Evolutionary conservation across 768 basidiomycete species (phyloP).

Genomic region (Podaxis rugospora): DNA sequence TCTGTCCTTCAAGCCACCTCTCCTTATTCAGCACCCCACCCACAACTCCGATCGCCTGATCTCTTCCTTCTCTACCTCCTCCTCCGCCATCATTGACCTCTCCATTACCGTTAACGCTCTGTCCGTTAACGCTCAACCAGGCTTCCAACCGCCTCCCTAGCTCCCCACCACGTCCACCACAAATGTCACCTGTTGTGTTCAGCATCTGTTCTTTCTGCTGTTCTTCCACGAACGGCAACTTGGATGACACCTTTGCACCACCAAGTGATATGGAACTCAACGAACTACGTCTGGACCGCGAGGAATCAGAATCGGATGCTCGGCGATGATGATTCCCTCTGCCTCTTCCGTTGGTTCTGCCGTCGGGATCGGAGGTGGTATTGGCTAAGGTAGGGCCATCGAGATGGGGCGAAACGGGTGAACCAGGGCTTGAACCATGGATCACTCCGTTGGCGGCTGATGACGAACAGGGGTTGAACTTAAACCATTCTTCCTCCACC

Average conservation of each 20-base stretch:
- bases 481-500: constrained; percentile 69
- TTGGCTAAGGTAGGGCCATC: not conserved
- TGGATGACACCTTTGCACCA: constrained; percentile 30
- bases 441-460: constrained; percentile 8
- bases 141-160: constrained; percentile 72
- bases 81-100: constrained; percentile 29
- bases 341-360: not conserved
- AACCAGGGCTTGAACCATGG: constrained; percentile 15
- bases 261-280: constrained; percentile 1
- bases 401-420: constrained; percentile 17
- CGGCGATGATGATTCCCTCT: not conserved
- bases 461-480: constrained; percentile 12
- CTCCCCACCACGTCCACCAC: constrained; percentile 78
- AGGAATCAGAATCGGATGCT: constrained; percentile 1
- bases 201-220: constrained; percentile 68
- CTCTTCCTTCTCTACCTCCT: constrained; percentile 12
- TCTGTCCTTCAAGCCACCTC: constrained; percentile 10
- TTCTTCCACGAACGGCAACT: constrained; percentile 53
- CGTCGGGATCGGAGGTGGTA: not conserved
- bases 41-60: not conserved
- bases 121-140: constrained; percentile 53
- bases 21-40: constrained; percentile 7
- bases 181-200: constrained; percentile 68
- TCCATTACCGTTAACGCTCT: constrained; percentile 34
- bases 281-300: constrained; percentile 4